Evolutionary conservation across 192 early-diverging fungal genomes (phyloP).

Genomic region (Gaertneriomyces semiglobifer): DNA sequence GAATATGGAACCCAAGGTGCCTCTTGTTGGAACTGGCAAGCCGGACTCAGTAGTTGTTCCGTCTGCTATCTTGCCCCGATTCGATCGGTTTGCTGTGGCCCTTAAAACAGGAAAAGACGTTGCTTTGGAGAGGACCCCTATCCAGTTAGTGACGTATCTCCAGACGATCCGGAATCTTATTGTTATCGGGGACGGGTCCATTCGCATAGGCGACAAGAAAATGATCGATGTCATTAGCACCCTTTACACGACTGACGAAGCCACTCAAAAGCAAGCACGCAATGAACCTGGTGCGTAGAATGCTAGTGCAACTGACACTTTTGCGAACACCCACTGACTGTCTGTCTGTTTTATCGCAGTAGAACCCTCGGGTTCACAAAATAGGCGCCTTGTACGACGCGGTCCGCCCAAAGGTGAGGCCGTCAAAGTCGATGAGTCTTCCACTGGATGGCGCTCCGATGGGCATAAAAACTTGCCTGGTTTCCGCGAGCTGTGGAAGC

Average conservation of each 20-base stretch:
- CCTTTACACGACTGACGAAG: conserved; percentile 29
- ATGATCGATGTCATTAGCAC: conserved; percentile 49
- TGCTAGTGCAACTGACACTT: not conserved
- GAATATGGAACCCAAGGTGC: too few relatives aligned
- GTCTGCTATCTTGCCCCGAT: conserved; percentile 12
- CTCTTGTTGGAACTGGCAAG: too few relatives aligned
- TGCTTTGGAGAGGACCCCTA: conserved; percentile 40
- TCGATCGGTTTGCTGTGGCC: conserved; percentile 42
- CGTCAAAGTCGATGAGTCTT: conserved; percentile 35
- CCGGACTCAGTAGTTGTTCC: not conserved
- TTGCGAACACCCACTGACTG: not conserved
- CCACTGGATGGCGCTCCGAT: conserved; percentile 49
- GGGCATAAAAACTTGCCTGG: conserved; percentile 60
- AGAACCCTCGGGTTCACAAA: not conserved
- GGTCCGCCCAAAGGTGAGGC: conserved; percentile 17
- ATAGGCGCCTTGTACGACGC: conserved; percentile 5
- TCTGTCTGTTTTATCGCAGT: not conserved
- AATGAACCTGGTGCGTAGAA: not conserved
- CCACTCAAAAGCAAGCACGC: not conserved
- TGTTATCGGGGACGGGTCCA: conserved; percentile 49
- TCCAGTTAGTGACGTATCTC: conserved; percentile 52
- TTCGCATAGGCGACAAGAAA: conserved; percentile 36
- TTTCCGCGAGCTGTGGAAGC: conserved; percentile 40
- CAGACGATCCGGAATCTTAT: conserved; percentile 41
- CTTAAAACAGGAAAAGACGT: conserved; percentile 55